Evolutionary conservation across 2,329 filamentous ascomycete genomes (phyloP).

Genomic region (Eurotiales sp.): DNA sequence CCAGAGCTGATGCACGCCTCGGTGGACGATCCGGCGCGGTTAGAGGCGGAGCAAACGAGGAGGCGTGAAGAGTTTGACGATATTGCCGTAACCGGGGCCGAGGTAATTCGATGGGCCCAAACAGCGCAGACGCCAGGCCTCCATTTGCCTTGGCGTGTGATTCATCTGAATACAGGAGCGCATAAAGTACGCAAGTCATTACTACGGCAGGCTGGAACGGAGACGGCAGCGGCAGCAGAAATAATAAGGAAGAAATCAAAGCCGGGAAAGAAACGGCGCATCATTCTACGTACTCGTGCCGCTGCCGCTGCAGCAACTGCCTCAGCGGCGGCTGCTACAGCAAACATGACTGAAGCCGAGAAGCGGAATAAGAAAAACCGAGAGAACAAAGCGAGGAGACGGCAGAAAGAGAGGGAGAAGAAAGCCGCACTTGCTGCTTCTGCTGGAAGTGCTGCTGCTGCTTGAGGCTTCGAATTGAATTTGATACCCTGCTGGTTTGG

Average conservation of each 20-base stretch:
- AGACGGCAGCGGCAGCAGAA: neutral
- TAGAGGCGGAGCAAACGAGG: constrained; percentile 7
- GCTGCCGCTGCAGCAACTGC: constrained; percentile 14
- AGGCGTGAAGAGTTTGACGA: constrained; percentile 33
- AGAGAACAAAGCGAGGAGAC: constrained; percentile 35
- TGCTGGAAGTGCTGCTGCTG: neutral
- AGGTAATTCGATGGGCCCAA: constrained; percentile 29
- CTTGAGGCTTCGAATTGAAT: neutral
- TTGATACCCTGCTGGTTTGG: neutral
- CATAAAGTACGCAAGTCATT: constrained; percentile 6
- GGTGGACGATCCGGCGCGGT: constrained; percentile 14
- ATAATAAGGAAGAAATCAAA: constrained; percentile 31
- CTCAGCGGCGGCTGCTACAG: constrained; percentile 21
- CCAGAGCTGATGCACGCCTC: constrained; percentile 24
- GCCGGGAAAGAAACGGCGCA: constrained; percentile 41
- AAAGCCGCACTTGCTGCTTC: constrained; percentile 32
- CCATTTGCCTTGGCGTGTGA: constrained; percentile 39
- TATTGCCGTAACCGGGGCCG: constrained; percentile 32
- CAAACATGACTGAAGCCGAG: constrained; percentile 34
- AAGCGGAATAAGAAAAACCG: constrained; percentile 39
- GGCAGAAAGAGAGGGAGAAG: constrained; percentile 34
- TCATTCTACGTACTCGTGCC: constrained; percentile 35
- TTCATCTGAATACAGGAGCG: constrained; percentile 29
- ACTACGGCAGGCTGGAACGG: neutral
- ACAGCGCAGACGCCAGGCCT: constrained; percentile 30